These are phyloP conservation scores for Oryza coarctata DNA, from an alignment of 176 grass and related monocot genomes.

Conservation along the genomic window DNA sequence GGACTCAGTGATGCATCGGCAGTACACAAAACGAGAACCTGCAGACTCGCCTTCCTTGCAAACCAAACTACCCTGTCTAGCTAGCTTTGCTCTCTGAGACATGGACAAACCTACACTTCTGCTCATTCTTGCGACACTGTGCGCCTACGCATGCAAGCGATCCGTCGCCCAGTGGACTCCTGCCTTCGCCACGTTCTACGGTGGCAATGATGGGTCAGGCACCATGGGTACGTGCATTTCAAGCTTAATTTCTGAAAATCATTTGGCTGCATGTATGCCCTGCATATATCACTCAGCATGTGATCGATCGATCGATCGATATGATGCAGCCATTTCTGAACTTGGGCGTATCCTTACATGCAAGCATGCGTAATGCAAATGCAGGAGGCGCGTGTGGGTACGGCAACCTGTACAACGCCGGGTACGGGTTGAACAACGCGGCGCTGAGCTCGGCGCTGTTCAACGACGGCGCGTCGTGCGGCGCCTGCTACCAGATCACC, in stretches of 20 bases:
- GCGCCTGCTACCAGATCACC: background rate
- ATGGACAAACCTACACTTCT: background rate
- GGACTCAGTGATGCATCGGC: background rate
- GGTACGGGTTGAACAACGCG: conserved; percentile 34
- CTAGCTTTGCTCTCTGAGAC: background rate
- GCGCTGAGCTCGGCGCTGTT: conserved; percentile 10
- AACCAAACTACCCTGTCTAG: background rate
- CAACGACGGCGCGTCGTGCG: background rate
- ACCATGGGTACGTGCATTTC: background rate
- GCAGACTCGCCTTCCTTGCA: background rate
- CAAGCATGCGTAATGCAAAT: no score
- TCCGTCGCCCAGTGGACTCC: background rate
- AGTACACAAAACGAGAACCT: background rate
- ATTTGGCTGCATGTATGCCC: background rate
- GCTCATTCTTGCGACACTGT: background rate
- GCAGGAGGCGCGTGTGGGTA: conserved; percentile 68
- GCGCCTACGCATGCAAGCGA: background rate
- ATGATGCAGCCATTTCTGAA: background rate
- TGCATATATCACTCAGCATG: no score
- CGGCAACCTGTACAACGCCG: conserved; percentile 54
- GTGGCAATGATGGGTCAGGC: background rate
- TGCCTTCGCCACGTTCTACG: conserved; percentile 13
- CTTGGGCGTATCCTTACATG: no score
- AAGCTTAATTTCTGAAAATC: background rate
- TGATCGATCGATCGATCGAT: no score